phyloP scores from a whole-genome alignment of 495 filamentous ascomycete genomes.

The Penicillium alfredii region DNA sequence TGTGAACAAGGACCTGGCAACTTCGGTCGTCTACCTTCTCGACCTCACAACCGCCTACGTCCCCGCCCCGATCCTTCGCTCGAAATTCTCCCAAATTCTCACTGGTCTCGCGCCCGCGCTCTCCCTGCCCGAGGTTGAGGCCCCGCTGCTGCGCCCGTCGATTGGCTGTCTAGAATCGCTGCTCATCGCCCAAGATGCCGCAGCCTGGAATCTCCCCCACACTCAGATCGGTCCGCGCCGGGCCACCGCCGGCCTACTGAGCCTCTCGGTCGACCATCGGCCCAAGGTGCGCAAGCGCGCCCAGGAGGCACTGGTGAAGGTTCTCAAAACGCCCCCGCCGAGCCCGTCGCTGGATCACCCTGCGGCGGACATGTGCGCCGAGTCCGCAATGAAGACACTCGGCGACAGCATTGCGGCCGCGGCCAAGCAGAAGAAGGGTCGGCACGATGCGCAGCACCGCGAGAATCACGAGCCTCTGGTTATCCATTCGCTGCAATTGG shows the following conservation, averaged over 20 bases:
- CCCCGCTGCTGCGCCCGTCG: slow-evolving; percentile 77
- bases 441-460: slow-evolving; percentile 33
- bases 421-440: slow-evolving; percentile 61
- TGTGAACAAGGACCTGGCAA: slow-evolving; percentile 76
- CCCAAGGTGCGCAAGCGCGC: slow-evolving; percentile 95
- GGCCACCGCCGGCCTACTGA: slow-evolving; percentile 80
- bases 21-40: slow-evolving; percentile 91
- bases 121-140: slow-evolving; percentile 74
- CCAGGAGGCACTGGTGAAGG: slow-evolving; percentile 78
- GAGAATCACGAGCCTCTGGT: slow-evolving; percentile 70
- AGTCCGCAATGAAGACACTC: slow-evolving; percentile 73
- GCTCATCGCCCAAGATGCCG: slow-evolving; percentile 77
- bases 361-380: slow-evolving; percentile 90
- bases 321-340: slow-evolving; percentile 76
- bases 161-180: slow-evolving; percentile 89
- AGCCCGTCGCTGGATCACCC: slow-evolving; percentile 90
- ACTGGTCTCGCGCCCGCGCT: slow-evolving; percentile 77
- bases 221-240: slow-evolving; percentile 81
- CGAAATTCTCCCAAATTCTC: slow-evolving; percentile 92
- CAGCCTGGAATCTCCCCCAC: slow-evolving; percentile 79
- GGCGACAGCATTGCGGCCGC: slow-evolving; percentile 59
- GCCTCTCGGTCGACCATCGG: slow-evolving; percentile 75
- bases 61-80: slow-evolving; percentile 76
- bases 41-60: slow-evolving; percentile 80
- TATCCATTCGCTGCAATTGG: slow-evolving; percentile 84